Evolutionary conservation across 2,329 filamentous ascomycete species (phyloP).

Genomic region (Colletotrichum orchidophilum): DNA sequence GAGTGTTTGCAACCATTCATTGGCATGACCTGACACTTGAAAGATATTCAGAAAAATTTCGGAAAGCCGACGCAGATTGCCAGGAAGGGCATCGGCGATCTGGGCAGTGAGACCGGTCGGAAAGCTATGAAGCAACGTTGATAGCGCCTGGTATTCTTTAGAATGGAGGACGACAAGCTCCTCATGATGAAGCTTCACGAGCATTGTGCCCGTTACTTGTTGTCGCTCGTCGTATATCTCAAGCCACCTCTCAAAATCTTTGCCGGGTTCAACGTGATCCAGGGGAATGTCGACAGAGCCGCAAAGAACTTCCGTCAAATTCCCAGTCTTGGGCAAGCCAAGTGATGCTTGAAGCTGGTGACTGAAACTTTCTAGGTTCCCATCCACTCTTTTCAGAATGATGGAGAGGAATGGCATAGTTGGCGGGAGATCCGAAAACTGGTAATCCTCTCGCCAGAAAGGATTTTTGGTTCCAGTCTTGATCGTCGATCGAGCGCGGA

Average conservation of each 20-base stretch:
- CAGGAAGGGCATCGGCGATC: constrained; percentile 81
- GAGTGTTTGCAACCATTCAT: constrained; percentile 91
- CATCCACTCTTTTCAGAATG: constrained; percentile 73
- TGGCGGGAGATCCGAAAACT: constrained; percentile 78
- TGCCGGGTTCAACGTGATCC: constrained; percentile 79
- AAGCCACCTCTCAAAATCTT: constrained; percentile 89
- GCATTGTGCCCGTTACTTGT: constrained; percentile 81
- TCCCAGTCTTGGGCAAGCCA: constrained; percentile 52
- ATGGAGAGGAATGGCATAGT: constrained; percentile 75
- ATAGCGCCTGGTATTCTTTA: constrained; percentile 84
- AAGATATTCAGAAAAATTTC: constrained; percentile 94
- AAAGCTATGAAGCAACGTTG: constrained; percentile 86
- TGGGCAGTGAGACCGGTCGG: constrained; percentile 84
- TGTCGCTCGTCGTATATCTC: constrained; percentile 80
- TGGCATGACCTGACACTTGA: constrained; percentile 85
- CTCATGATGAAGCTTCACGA: constrained; percentile 84
- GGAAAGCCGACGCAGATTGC: constrained; percentile 80
- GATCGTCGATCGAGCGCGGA: constrained; percentile 77
- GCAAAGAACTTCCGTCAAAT: constrained; percentile 62
- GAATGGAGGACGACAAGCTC: constrained; percentile 90
- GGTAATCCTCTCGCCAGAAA: constrained; percentile 85
- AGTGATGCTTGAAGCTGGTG: constrained; percentile 54
- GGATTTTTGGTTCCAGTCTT: constrained; percentile 77
- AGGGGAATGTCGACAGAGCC: constrained; percentile 85
- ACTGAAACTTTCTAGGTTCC: constrained; percentile 55